Evolutionary conservation across 495 filamentous ascomycete genomes (phyloP).

Genomic region (Penicillium roqueforti): DNA sequence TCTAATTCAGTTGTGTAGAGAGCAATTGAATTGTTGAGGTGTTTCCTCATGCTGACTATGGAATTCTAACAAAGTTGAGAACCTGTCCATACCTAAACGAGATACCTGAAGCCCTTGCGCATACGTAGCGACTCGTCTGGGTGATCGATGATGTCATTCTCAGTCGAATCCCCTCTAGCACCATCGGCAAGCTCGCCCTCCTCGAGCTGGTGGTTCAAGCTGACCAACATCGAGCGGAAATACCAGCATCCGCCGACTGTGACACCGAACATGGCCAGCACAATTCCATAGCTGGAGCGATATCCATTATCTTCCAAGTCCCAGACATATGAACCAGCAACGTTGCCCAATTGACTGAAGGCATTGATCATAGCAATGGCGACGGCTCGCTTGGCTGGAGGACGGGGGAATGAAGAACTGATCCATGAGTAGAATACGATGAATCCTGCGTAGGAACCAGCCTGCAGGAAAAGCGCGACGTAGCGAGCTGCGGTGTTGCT

Average conservation of each 20-base stretch:
- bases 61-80: neutral
- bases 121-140: conserved; percentile 27
- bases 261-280: conserved; percentile 34
- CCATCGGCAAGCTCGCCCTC: conserved; percentile 17
- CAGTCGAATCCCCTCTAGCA: conserved; percentile 9
- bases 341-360: conserved; percentile 47
- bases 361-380: conserved; percentile 81
- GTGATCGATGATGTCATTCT: conserved; percentile 18
- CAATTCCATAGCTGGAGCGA: conserved; percentile 36
- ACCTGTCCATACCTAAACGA: conserved; percentile 18
- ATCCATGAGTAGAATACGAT: conserved; percentile 78
- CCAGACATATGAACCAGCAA: conserved; percentile 35
- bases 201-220: conserved; percentile 66
- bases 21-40: neutral
- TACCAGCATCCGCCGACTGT: conserved; percentile 30
- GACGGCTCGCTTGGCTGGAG: conserved; percentile 77
- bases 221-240: conserved; percentile 56
- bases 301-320: conserved; percentile 29
- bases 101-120: conserved; percentile 35
- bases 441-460: conserved; percentile 52
- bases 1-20: too few relatives aligned
- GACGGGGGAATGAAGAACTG: conserved; percentile 70
- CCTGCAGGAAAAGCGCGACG: conserved; percentile 78
- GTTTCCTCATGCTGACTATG: neutral
- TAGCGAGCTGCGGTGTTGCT: conserved; percentile 62